Evolutionary conservation across 2,329 filamentous ascomycete genomes (phyloP), one percentile per base, ranked within the genome.

Genomic region (Ceratocystis huliohia): DNA sequence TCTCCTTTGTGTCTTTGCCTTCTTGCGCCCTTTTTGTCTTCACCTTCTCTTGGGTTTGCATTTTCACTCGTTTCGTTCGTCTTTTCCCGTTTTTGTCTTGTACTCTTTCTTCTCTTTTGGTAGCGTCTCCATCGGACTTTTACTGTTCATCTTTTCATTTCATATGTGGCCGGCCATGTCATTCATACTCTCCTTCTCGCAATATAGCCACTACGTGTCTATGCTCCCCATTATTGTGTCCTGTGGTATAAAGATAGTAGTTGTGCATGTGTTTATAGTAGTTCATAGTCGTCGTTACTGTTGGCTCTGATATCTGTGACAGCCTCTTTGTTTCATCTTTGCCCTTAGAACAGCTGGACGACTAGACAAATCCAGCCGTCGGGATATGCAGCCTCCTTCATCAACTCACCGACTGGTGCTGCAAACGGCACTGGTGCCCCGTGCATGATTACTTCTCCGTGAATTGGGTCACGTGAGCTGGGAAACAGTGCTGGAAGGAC

Each of bases 351-450:
- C 63, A 67, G 30, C 30, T 64, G 56, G n/a, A 96, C 83, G 64
- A 91, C 88, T 53, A 96, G 76, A 74, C 91, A 90, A 30, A 96
- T 75, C 88, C 92, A 99, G 0, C 94, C 94, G 76, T 99, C 94
- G 0, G 91, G 86, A 78, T 96, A 97, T 1, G 90, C 85, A 3
- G 89, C 88, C 72, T 88, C 88, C 66, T 86, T 82, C 76, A 94
- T 88, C 67, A 99, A 74, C 61, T 96, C 93, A 72, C 91, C 88
- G 20, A 99, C 75, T 28, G 86, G 86, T 1, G 91, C 88, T 68
- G 79, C 77, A 78, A 97, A 88, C 0, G 94, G 93, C 67, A 96
- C 83, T 0, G 85, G 82, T 1, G 87, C 89, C 0, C 94, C 94
- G 77, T 99, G 94, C 71, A 97, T 76, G 5, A 97, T 82, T 1